A percentile compares a stretch with the other conserved stretches of the same genome.
phyloP scores from a whole-genome alignment of 495 filamentous ascomycete species.

The Melanomma pulvis-pyrius region DNA sequence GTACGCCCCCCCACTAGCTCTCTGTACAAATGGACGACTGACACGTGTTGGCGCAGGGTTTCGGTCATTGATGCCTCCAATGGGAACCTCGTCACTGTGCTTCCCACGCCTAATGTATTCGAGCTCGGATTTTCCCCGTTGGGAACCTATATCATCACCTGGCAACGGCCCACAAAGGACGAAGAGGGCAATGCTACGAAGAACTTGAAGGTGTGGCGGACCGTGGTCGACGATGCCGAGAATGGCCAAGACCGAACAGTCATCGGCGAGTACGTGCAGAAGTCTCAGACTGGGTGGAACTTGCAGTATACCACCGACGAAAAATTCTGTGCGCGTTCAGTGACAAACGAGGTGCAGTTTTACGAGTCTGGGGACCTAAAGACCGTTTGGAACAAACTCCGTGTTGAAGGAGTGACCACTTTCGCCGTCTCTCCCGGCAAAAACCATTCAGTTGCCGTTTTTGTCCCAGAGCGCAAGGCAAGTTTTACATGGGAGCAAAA shows the following conservation, averaged over 20 bases:
- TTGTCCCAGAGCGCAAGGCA: conserved; percentile 93
- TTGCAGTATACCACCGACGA: conserved; percentile 95
- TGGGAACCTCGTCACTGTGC: conserved; percentile 73
- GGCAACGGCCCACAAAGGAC: conserved; percentile 92
- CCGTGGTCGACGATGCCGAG: conserved; percentile 58
- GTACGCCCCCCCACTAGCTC: conserved; percentile 47
- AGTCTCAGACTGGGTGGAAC: conserved; percentile 94
- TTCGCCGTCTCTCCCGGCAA: conserved; percentile 88
- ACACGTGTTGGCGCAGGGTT: conserved; percentile 56
- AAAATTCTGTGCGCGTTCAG: conserved; percentile 83
- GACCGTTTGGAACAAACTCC: conserved; percentile 92
- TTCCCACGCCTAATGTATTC: conserved; percentile 80
- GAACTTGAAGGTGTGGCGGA: conserved; percentile 96
- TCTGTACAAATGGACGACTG: conserved; percentile 2
- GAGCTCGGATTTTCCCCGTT: conserved; percentile 92
- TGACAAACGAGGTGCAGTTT: conserved; percentile 97
- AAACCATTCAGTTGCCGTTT: conserved; percentile 87
- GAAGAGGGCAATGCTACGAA: conserved; percentile 88
- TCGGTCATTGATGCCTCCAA: conserved; percentile 78
- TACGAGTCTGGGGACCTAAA: conserved; percentile 82
- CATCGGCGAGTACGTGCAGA: conserved; percentile 91
- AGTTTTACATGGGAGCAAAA: neutral
- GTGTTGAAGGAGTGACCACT: conserved; percentile 85
- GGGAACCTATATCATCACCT: conserved; percentile 91
- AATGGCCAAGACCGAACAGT: conserved; percentile 62